Evolutionary conservation across 306 rosid genomes (phyloP).

Genomic region (Quercus parvula): DNA sequence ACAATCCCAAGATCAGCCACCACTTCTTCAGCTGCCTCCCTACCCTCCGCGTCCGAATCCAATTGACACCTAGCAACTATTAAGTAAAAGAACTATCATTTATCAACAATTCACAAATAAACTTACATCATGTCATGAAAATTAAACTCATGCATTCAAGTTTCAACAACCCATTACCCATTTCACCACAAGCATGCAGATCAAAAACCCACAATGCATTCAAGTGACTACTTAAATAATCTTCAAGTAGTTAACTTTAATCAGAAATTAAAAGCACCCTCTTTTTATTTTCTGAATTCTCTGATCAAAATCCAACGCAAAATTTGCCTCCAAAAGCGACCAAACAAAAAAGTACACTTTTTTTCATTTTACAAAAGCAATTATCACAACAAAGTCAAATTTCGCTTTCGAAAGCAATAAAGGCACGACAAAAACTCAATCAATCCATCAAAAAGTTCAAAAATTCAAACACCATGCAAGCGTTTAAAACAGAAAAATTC

Average conservation of each 20-base stretch:
- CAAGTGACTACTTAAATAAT: background rate
- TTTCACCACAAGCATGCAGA: background rate
- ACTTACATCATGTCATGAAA: background rate
- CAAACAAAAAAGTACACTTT: background rate
- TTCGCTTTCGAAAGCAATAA: background rate
- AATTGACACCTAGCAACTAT: constrained; percentile 74
- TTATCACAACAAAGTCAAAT: background rate
- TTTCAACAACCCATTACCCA: background rate
- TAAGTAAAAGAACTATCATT: constrained; percentile 16
- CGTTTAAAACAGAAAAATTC: background rate
- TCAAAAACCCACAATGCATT: background rate
- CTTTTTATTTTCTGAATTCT: background rate
- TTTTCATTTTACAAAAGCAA: background rate
- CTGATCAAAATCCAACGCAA: background rate
- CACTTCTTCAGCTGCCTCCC: constrained; percentile 54
- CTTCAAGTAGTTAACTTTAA: background rate
- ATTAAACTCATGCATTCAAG: background rate
- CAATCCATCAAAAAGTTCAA: too few relatives aligned
- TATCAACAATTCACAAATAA: background rate
- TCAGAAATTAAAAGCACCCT: background rate
- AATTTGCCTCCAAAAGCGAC: background rate
- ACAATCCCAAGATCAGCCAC: constrained; percentile 69
- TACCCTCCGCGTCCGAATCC: constrained; percentile 43
- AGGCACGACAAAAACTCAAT: background rate
- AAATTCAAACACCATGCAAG: background rate